Base-by-base conservation (phyloP, 768 basidiomycete species). In the Auricularia sp. region DNA sequence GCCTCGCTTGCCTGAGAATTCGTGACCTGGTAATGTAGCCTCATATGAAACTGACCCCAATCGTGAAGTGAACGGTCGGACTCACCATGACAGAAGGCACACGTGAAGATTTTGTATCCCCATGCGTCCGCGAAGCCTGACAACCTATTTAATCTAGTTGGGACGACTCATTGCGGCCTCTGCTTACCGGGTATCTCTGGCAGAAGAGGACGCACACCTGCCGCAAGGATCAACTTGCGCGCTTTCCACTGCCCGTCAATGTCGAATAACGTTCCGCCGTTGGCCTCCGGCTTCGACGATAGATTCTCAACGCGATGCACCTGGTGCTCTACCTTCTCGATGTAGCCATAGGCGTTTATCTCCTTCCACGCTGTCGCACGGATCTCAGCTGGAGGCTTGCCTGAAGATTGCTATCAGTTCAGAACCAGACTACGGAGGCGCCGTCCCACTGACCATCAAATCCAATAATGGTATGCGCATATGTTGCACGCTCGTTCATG, bases 381-480 rank as follows among this genome's bases (percentile, higher is more conserved):
- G 16, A 51, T 51, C 21, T 51, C 47, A 18, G 47, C 47, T 18
- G 47, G 47, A 11, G 47, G 47, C 21, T 51, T 51, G 47, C 47
- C 47, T 51, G 21, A 21, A 51, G 8, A 1, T 1, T 21, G 10
- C 44, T 6, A 18, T 51, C 47, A 18, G 47, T 21, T 51, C 5
- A 51, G 6, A 51, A 6, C 6, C 2, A 18, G 6, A 51, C 2
- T 8, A 1, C 21, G 18, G 47, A 18, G 18, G 47, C 14, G 21
- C 14, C 11, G 11, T 16, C 47, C 39, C 47, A 34, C 24, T 44
- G 35, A 35, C 54, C 54, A 37, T 64, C 64, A 18, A 64, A 64
- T n/a, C 51, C 54, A 35, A 56, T 35, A 35, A 67, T 63, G 14
- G 68, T 71, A 58, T 73, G 70, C 5, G 70, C 62, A 24, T 45